Evolutionary conservation across 169 alveolate genomes (phyloP).

Genomic region (Miamiensis avidus): DNA sequence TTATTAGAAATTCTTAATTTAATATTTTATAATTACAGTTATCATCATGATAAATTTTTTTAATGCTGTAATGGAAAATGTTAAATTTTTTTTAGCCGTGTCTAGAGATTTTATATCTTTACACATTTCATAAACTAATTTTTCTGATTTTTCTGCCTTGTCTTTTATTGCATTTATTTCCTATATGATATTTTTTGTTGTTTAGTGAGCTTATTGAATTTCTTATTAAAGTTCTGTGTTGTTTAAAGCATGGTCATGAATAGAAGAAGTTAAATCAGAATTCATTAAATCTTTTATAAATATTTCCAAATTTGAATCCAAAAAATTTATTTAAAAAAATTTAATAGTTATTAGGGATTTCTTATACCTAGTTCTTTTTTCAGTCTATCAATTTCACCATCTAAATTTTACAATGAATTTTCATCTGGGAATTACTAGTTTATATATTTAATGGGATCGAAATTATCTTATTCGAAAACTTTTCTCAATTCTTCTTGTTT

Average conservation of each 20-base stretch:
- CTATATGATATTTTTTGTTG: slow-evolving; percentile 21
- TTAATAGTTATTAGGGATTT: background rate
- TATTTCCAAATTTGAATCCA: too few relatives aligned
- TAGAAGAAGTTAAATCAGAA: slow-evolving; percentile 22
- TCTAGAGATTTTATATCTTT: slow-evolving; percentile 70
- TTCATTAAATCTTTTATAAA: background rate
- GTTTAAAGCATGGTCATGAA: slow-evolving; percentile 45
- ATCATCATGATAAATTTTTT: slow-evolving; percentile 74
- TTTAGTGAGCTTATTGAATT: slow-evolving; percentile 25
- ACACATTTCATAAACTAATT: slow-evolving; percentile 73
- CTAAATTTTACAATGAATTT: slow-evolving; percentile 30
- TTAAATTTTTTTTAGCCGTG: slow-evolving; percentile 73
- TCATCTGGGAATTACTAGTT: slow-evolving; percentile 43
- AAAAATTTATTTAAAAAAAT: too few relatives aligned
- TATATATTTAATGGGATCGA: slow-evolving; percentile 41
- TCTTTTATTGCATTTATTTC: slow-evolving; percentile 51
- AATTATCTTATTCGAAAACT: slow-evolving; percentile 23
- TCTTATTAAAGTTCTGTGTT: slow-evolving; percentile 34
- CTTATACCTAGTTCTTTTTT: slow-evolving; percentile 6
- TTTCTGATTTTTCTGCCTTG: slow-evolving; percentile 72
- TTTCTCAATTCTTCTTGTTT: too few relatives aligned
- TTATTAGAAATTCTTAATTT: background rate
- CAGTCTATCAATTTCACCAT: slow-evolving; percentile 33
- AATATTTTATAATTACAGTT: slow-evolving; percentile 35
- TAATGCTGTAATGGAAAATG: slow-evolving; percentile 68